These are phyloP conservation scores for Talaromyces amestolkiae DNA, from an alignment of 2,329 filamentous ascomycete genomes.

Conservation along the genomic window DNA sequence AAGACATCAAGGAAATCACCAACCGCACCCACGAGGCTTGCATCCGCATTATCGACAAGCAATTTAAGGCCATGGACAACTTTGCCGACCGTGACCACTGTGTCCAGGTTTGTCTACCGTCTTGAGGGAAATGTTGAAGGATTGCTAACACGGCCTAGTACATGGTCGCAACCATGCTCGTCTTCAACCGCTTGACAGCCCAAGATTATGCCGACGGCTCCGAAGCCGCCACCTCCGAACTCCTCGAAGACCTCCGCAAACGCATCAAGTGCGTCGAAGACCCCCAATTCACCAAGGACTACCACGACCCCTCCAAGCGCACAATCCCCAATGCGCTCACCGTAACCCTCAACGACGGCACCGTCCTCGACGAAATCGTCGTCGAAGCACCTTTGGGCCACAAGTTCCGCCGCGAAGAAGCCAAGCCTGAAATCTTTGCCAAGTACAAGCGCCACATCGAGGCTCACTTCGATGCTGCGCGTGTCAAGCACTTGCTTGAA, in stretches of 20 bases:
- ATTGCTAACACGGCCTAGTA: constrained; percentile 52
- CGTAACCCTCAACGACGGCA: constrained; percentile 91
- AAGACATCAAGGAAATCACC: constrained; percentile 87
- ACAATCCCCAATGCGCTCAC: constrained; percentile 97
- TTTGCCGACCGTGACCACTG: constrained; percentile 99
- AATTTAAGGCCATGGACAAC: constrained; percentile 99
- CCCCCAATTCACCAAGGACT: constrained; percentile 88
- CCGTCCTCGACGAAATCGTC: constrained; percentile 81
- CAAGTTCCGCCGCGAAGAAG: constrained; percentile 85
- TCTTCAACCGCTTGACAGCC: constrained; percentile 88
- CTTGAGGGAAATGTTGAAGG: background rate
- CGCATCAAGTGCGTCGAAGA: constrained; percentile 97
- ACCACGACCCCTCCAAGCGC: constrained; percentile 88
- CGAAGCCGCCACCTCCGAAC: constrained; percentile 83
- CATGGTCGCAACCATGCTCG: constrained; percentile 96
- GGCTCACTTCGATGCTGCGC: constrained; percentile 73
- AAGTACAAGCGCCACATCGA: constrained; percentile 93
- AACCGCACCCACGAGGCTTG: constrained; percentile 98
- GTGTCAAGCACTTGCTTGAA: constrained; percentile 78
- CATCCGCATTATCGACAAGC: constrained; percentile 99
- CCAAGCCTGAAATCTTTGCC: constrained; percentile 91
- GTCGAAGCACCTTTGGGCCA: constrained; percentile 95
- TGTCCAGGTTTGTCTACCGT: constrained; percentile 63
- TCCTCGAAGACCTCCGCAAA: constrained; percentile 87
- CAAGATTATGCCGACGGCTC: constrained; percentile 89